Evolutionary conservation across 805 yeast species (phyloP), one percentile per base, ranked within the genome.

Genomic region (Teunomyces pallodes): DNA sequence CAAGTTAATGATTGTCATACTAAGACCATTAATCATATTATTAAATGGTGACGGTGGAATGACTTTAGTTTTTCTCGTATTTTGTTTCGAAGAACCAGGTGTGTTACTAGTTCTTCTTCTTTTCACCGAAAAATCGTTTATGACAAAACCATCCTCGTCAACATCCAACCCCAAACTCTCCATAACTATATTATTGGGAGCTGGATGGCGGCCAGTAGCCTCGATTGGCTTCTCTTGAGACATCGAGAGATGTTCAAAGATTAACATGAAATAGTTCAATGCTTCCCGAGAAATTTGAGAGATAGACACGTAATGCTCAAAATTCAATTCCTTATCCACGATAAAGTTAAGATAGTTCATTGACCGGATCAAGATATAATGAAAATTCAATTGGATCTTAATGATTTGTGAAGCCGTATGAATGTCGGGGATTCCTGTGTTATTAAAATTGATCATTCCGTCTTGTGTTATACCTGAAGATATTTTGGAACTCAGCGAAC

Each of bases 81-180:
- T 45, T 20, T 41, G 44, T 3, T 39, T 43, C 8, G 46, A 31
- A 29, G 46, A 36, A 3, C 35, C n/a, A n/a, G 48, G 38, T 8
- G 36, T 7, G 24, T 33, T 29, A 40, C 54, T 52, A 7, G 52
- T 42, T 48, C 59, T 62, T 42, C 70, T 60, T 45, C 75, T 56
- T 53, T 70, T 72, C 3, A 66, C 74, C 6, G 70, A 66, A 51
- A 72, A 72, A 56, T 72, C 77, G 50, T 73, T 73, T 12, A 72
- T 70, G 5, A 73, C 72, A 55, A 71, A 71, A 20, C 78, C 78
- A 52, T 72, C 77, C 42, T 73, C 76, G 49, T 74, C 75, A 14
- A 70, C 67, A 54, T 70, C 75, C 27, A 72, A 50, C 7, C 72
- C 75, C 43, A 69, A 60, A 49, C 69, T 65, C 42, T 65, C 69